Evolutionary conservation across 208 protist genomes (phyloP).

Genomic region (Vickermania spadyakhi): DNA sequence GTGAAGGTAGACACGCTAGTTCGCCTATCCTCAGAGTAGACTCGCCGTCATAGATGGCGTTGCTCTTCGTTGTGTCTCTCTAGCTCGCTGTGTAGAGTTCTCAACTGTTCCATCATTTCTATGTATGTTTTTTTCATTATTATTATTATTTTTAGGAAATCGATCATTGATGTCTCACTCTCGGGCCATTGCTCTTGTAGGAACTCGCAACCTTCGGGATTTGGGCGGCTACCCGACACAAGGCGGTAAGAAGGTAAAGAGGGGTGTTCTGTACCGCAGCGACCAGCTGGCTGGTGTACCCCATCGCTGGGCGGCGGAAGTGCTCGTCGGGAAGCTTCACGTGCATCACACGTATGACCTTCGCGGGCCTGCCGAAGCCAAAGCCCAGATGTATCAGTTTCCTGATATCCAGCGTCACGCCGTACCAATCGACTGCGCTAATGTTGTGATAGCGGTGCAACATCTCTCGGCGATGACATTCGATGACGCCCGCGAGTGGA

Average conservation of each 20-base stretch:
- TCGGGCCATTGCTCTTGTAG: constrained; percentile 17
- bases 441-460: constrained; percentile 10
- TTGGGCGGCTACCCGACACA: constrained; percentile 25
- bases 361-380: constrained; percentile 13
- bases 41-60: too few species aligned
- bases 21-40: too few species aligned
- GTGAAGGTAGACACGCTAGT: too few species aligned
- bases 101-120: constrained; percentile 9
- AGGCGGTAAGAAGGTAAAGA: constrained; percentile 20
- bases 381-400: constrained; percentile 18
- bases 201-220: constrained; percentile 31
- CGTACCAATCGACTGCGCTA: constrained; percentile 13
- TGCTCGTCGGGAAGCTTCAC: constrained; percentile 25
- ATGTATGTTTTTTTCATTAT: constrained; percentile 1
- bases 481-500: neutral
- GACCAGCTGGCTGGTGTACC: constrained; percentile 26
- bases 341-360: constrained; percentile 27
- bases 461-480: constrained; percentile 1
- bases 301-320: neutral
- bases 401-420: constrained; percentile 8
- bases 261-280: constrained; percentile 30
- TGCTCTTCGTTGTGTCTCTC: neutral
- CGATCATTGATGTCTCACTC: constrained; percentile 7
- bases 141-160: constrained; percentile 4
- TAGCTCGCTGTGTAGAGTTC: neutral